A percentile compares a stretch with the other conserved stretches of the same genome.
Conservation (phyloP, 768 basidiomycete species). For the Boletus sp. region DNA sequence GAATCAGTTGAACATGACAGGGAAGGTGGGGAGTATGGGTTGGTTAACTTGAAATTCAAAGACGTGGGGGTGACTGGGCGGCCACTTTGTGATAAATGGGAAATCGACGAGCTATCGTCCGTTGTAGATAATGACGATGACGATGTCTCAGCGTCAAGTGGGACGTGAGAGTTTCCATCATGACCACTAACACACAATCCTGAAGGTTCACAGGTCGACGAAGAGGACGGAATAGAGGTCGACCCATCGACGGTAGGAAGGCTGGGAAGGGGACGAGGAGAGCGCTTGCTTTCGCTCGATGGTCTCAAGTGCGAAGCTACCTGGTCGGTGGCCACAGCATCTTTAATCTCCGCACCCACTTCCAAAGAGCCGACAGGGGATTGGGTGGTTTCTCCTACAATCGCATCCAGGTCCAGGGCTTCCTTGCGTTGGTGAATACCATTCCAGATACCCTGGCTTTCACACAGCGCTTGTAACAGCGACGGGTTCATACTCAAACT, state of each 20-base stretch:
- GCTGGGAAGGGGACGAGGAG: constrained; percentile 23
- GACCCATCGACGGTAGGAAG: constrained; percentile 17
- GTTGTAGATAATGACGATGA: constrained; percentile 26
- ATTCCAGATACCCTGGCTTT: constrained; percentile 66
- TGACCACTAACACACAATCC: neutral
- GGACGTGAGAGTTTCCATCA: neutral
- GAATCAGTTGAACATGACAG: constrained; percentile 62
- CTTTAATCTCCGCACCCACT: neutral
- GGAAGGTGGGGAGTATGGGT: constrained; percentile 40
- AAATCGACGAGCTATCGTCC: constrained; percentile 34
- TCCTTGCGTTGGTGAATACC: constrained; percentile 16
- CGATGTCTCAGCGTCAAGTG: constrained; percentile 19
- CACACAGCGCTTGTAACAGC: constrained; percentile 68
- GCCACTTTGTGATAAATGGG: constrained; percentile 26
- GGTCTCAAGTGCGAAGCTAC: neutral
- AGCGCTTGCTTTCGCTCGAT: constrained; percentile 15
- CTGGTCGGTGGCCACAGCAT: neutral
- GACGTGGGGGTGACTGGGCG: constrained; percentile 37
- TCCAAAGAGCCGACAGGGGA: neutral
- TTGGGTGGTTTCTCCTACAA: neutral
- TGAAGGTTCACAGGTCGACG: constrained; percentile 3
- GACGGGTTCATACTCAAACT: constrained; percentile 77
- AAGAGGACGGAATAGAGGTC: constrained; percentile 1
- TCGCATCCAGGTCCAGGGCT: neutral
- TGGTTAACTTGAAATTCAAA: constrained; percentile 26